Evolutionary conservation across 2,329 filamentous ascomycete species (phyloP).

Genomic region (Aspergillus ochraceoroseus): DNA sequence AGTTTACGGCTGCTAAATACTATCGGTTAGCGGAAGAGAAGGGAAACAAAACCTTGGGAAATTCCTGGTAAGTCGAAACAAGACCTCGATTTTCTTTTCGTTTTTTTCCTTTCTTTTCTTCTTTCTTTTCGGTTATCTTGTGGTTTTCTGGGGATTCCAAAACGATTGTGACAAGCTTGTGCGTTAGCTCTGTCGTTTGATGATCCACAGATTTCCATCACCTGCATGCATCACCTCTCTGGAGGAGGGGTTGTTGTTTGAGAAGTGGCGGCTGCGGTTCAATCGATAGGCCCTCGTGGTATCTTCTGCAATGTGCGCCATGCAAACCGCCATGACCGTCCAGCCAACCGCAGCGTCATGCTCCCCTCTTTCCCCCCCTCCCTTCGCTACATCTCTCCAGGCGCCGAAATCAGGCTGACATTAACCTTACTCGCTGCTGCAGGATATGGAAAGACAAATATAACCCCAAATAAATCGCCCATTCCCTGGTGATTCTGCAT

Average conservation of each 20-base stretch:
- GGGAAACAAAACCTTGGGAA: constrained; percentile 85
- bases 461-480: constrained; percentile 43
- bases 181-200: constrained; percentile 5
- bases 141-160: constrained; percentile 6
- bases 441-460: constrained; percentile 99
- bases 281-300: constrained; percentile 22
- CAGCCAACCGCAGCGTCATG: constrained; percentile 20
- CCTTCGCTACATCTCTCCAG: background rate
- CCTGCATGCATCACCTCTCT: constrained; percentile 15
- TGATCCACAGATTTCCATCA: constrained; percentile 11
- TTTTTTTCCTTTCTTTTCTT: constrained; percentile 12
- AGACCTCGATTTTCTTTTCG: constrained; percentile 11
- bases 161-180: constrained; percentile 7
- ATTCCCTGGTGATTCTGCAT: constrained; percentile 1
- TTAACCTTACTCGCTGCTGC: constrained; percentile 7
- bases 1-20: constrained; percentile 69
- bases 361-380: constrained; percentile 4
- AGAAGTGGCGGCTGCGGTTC: constrained; percentile 14
- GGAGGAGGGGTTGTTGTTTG: constrained; percentile 7
- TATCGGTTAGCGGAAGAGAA: constrained; percentile 85
- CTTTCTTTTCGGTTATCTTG: constrained; percentile 5
- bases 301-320: constrained; percentile 17
- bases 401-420: constrained; percentile 21
- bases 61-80: constrained; percentile 72
- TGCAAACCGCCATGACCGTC: constrained; percentile 14